These are phyloP conservation scores for Caloboletus firmus DNA, from an alignment of 1,284 basidiomycete genomes.

Conservation along the genomic window DNA sequence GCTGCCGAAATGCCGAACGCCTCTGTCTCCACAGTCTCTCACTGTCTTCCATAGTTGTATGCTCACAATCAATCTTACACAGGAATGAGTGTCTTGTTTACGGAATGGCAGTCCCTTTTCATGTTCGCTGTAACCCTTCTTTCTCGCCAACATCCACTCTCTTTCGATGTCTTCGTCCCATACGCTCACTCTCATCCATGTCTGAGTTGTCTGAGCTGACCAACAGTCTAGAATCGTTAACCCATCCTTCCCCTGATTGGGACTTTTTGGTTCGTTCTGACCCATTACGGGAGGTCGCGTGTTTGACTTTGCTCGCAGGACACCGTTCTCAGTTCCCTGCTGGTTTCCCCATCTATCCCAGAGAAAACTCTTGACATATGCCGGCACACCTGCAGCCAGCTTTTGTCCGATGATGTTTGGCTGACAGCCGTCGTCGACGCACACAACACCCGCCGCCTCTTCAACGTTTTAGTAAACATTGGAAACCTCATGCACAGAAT, in stretches of 20 bases:
- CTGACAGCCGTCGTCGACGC: slow-evolving; percentile 26
- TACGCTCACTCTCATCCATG: slow-evolving; percentile 25
- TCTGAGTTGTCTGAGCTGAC: slow-evolving; percentile 31
- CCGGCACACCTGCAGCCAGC: slow-evolving; percentile 34
- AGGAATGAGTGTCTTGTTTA: slow-evolving; percentile 35
- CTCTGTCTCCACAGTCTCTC: slow-evolving; percentile 38
- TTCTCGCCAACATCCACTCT: slow-evolving; percentile 10
- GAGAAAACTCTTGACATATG: slow-evolving; percentile 34
- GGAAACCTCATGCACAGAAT: slow-evolving; percentile 40
- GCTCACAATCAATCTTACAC: slow-evolving; percentile 36
- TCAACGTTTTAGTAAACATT: slow-evolving; percentile 38
- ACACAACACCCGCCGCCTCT: slow-evolving; percentile 31
- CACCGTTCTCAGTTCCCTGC: slow-evolving; percentile 24
- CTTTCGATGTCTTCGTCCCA: slow-evolving; percentile 23
- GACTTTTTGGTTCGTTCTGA: slow-evolving; percentile 32
- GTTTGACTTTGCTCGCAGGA: slow-evolving; percentile 27
- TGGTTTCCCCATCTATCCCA: slow-evolving; percentile 30
- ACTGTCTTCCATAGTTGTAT: slow-evolving; percentile 30
- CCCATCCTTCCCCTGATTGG: slow-evolving; percentile 33
- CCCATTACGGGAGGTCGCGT: slow-evolving; percentile 1
- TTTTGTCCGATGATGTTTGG: slow-evolving; percentile 30
- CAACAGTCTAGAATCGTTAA: slow-evolving; percentile 25
- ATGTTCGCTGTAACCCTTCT: slow-evolving; percentile 24
- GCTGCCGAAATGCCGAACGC: slow-evolving; percentile 37
- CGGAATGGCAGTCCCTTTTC: slow-evolving; percentile 28